Conservation (phyloP, 1,139 yeast genomes). For the Candida anutae region DNA sequence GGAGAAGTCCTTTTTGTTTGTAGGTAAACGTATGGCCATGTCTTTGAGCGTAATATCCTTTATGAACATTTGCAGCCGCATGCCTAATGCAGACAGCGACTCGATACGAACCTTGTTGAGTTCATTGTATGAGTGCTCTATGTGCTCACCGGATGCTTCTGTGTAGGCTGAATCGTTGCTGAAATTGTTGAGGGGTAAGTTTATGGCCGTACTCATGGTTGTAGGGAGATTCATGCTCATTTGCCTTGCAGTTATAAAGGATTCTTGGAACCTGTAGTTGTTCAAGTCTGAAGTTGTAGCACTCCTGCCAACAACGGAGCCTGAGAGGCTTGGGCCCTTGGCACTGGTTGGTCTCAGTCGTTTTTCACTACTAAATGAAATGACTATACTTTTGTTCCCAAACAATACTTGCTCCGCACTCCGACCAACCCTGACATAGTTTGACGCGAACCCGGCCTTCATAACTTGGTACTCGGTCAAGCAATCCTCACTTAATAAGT, state of each 20-base stretch:
- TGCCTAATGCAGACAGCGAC: conserved; percentile 34
- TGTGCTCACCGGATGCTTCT: conserved; percentile 16
- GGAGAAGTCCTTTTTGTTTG: conserved; percentile 43
- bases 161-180: conserved; percentile 7
- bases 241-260: conserved; percentile 23
- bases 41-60: conserved; percentile 45
- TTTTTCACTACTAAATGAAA: conserved; percentile 17
- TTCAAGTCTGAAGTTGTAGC: conserved; percentile 6
- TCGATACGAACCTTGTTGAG: conserved; percentile 39
- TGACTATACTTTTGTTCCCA: conserved; percentile 36
- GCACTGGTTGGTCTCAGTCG: not conserved
- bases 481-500: conserved; percentile 60
- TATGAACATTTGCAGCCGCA: conserved; percentile 35
- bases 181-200: conserved; percentile 12
- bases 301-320: not conserved
- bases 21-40: conserved; percentile 50
- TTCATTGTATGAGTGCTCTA: conserved; percentile 32
- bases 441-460: conserved; percentile 76
- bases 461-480: conserved; percentile 65
- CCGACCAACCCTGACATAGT: conserved; percentile 59
- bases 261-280: conserved; percentile 13
- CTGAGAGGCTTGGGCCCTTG: not conserved
- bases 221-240: conserved; percentile 5
- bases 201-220: conserved; percentile 8
- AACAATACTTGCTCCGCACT: conserved; percentile 39